Percentiles rank a stretch among this genome's conserved stretches.
phyloP scores from a whole-genome alignment of 495 filamentous ascomycete species.

The Daldinia caldariorum region DNA sequence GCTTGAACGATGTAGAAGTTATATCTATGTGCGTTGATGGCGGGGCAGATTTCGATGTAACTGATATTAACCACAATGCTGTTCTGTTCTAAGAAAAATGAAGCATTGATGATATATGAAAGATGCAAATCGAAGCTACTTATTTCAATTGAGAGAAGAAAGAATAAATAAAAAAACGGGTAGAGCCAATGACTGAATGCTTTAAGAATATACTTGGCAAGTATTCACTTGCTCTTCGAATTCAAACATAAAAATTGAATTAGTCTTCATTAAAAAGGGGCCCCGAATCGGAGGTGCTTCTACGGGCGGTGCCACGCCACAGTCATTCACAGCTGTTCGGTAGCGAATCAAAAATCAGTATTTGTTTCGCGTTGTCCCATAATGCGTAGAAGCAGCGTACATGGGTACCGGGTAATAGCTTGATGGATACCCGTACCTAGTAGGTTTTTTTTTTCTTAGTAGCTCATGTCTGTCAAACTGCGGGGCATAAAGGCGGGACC shows the following conservation, averaged over 20 bases:
- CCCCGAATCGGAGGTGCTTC: constrained; percentile 46
- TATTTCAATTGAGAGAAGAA: neutral
- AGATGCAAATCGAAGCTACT: neutral
- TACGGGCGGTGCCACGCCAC: constrained; percentile 24
- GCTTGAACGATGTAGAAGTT: neutral
- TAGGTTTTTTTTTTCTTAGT: too few species aligned
- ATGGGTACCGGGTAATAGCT: constrained; percentile 18
- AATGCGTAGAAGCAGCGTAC: constrained; percentile 9
- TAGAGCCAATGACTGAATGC: constrained; percentile 4
- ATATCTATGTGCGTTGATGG: constrained; percentile 19
- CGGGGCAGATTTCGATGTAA: constrained; percentile 29
- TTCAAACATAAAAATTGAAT: constrained; percentile 25
- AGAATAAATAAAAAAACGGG: neutral
- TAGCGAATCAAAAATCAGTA: constrained; percentile 28
- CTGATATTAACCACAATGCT: neutral
- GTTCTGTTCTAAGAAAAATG: neutral
- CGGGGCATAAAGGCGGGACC: constrained; percentile 30
- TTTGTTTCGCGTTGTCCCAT: constrained; percentile 9
- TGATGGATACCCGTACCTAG: neutral
- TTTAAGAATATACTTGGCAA: constrained; percentile 2
- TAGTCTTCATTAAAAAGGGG: constrained; percentile 27
- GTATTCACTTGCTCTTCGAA: neutral
- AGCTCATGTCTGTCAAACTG: neutral
- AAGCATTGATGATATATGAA: constrained; percentile 1
- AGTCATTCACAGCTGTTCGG: constrained; percentile 18